Evolutionary conservation across 306 rosid genomes (phyloP).

Genomic region (Vicia villosa): DNA sequence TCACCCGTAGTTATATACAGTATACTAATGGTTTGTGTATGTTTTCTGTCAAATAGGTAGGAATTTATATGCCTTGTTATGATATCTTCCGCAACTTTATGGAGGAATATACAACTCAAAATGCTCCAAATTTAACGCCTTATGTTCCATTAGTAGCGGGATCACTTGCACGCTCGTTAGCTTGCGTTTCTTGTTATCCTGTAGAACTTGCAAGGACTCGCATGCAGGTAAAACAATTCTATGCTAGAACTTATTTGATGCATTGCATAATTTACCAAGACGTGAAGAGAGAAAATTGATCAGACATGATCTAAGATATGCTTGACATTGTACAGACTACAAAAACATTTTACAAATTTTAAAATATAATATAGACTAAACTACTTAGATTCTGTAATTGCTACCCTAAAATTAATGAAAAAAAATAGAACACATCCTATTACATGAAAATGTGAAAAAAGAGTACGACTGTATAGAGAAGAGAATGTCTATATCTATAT

Average conservation of each 20-base stretch:
- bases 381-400: not conserved
- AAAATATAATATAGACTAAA: not conserved
- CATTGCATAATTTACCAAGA: slow-evolving; percentile 1
- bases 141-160: slow-evolving; percentile 95
- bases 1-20: slow-evolving; percentile 6
- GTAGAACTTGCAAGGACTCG: slow-evolving; percentile 94
- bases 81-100: slow-evolving; percentile 76
- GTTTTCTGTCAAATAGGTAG: slow-evolving; percentile 62
- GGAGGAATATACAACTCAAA: slow-evolving; percentile 65
- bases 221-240: slow-evolving; percentile 71
- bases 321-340: not conserved
- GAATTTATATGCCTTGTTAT: slow-evolving; percentile 96
- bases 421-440: not conserved
- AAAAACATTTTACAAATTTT: not conserved
- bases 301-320: not conserved
- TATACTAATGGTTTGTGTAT: slow-evolving; percentile 38
- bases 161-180: slow-evolving; percentile 85
- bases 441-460: not conserved
- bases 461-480: not conserved
- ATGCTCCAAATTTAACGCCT: slow-evolving; percentile 75
- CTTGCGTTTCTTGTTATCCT: slow-evolving; percentile 89
- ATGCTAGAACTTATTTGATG: not conserved
- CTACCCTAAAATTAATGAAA: not conserved
- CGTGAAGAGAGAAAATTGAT: not conserved
- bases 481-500: not conserved